Evolutionary conservation across 805 yeast species (phyloP), one percentile per base, ranked within the genome.

Genomic region (Candida lessepsii): DNA sequence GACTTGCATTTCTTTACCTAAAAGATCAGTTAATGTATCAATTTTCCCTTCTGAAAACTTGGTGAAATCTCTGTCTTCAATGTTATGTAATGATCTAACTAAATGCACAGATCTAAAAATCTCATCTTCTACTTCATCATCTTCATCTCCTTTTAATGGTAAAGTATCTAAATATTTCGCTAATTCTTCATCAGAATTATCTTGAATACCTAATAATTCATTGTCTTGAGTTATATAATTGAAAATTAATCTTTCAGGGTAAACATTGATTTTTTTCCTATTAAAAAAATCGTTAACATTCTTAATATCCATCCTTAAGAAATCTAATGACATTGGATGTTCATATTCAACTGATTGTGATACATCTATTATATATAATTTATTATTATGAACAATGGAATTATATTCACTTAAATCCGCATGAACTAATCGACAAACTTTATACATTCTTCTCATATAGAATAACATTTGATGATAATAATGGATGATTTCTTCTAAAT

Each of bases 261-360:
- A 84, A 11, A 87, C 83, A 37, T 77, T 75, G 29, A 90, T 86
- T 58, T 83, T 80, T 52, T 75, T 76, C 45, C 81, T 73, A 43
- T 73, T 72, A 54, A 93, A 93, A 60, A 83, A 93, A 52, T 86
- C 93, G 56, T 91, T 93, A 17, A 91, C 86, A 56, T 93, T 93
- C 60, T 91, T 93, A 56, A 93, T 90, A 64, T 93, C 99, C 99
- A 93, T 93, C 57, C 99, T 73, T 45, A 93, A 65, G 58, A 93
- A 93, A 60, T 93, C 98, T 49, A 93, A 71, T 30, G 96, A 85
- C 88, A 88, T 88, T 9, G 96, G 98, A 63, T 93, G 99, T 52
- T 89, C 96, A 8, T 96, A 97, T 60, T 93, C 98, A 17, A 93
- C 98, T 27, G 95, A 82, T 60, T 93, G 99, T 1, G 98, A 90